phyloP scores from a whole-genome alignment of 805 yeast species.

The Myxozyma monticola region DNA sequence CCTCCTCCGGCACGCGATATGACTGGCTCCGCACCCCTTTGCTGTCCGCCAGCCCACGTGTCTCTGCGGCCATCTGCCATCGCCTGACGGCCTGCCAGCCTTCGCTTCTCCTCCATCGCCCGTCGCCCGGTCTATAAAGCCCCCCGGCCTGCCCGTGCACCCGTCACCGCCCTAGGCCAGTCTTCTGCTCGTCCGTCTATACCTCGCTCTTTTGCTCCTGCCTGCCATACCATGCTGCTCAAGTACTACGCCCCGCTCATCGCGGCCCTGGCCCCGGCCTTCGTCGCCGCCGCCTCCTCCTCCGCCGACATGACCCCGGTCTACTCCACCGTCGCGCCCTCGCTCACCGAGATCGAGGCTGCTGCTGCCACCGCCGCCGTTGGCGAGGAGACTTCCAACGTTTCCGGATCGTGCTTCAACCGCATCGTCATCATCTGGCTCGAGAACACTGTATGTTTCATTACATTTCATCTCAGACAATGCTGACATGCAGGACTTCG shows the following conservation, averaged over 20 bases:
- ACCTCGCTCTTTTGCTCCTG: background rate
- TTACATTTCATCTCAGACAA: background rate
- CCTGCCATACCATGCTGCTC: background rate
- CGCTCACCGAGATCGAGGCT: slow-evolving; percentile 38
- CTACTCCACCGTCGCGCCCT: slow-evolving; percentile 40
- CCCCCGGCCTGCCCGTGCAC: too few relatives aligned
- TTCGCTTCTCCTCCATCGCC: background rate
- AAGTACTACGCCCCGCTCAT: slow-evolving; percentile 3
- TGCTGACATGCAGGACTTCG: slow-evolving; percentile 41
- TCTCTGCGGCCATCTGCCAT: background rate
- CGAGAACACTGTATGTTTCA: slow-evolving; percentile 46
- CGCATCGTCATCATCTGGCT: slow-evolving; percentile 49
- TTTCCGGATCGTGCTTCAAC: slow-evolving; percentile 45
- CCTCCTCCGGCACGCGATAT: background rate
- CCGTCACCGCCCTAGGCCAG: too few relatives aligned
- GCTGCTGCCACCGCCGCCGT: slow-evolving; percentile 38
- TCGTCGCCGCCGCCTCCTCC: slow-evolving; percentile 26
- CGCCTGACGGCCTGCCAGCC: background rate
- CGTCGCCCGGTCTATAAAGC: too few relatives aligned
- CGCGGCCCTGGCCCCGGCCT: slow-evolving; percentile 9
- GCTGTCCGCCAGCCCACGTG: background rate
- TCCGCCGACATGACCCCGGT: slow-evolving; percentile 34
- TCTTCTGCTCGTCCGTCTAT: background rate
- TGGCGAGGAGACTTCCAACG: slow-evolving; percentile 40
- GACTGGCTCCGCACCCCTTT: too few relatives aligned